These are phyloP conservation scores for Silene vulgaris DNA, from an alignment of 179 eudicot species.

Conservation along the genomic window DNA sequence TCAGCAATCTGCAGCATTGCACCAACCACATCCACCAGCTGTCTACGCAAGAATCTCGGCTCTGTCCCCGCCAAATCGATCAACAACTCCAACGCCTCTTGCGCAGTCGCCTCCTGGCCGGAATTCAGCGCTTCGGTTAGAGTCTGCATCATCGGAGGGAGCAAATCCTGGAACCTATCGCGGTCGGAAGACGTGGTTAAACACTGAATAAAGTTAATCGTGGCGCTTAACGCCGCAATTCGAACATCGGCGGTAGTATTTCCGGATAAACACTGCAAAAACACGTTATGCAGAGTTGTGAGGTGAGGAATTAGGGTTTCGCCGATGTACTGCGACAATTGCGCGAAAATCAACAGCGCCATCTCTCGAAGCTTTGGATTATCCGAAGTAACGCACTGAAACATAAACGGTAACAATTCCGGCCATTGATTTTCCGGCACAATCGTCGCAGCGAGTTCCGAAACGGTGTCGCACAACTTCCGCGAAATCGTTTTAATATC, in stretches of 20 bases:
- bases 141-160: constrained; percentile 88
- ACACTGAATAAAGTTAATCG: constrained; percentile 79
- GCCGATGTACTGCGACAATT: constrained; percentile 71
- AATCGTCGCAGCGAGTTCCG: constrained; percentile 31
- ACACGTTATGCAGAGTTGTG: constrained; percentile 58
- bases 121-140: constrained; percentile 75
- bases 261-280: constrained; percentile 44
- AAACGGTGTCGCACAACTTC: constrained; percentile 29
- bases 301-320: constrained; percentile 48
- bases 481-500: constrained; percentile 21
- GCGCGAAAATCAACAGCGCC: constrained; percentile 74
- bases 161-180: constrained; percentile 81
- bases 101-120: constrained; percentile 81
- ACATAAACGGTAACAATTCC: constrained; percentile 60
- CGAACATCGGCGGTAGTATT: constrained; percentile 53
- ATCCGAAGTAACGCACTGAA: constrained; percentile 75
- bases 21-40: constrained; percentile 80
- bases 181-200: constrained; percentile 51
- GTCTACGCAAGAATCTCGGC: constrained; percentile 84
- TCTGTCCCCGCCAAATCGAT: constrained; percentile 91
- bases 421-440: constrained; percentile 32
- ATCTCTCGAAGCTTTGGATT: constrained; percentile 59
- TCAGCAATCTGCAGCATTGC: constrained; percentile 91
- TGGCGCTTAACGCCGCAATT: constrained; percentile 74
- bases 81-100: constrained; percentile 81